Percentiles rank a stretch among this genome's conserved stretches.
phyloP scores from a whole-genome alignment of 2,329 filamentous ascomycete species.

The Penicillium sp. region DNA sequence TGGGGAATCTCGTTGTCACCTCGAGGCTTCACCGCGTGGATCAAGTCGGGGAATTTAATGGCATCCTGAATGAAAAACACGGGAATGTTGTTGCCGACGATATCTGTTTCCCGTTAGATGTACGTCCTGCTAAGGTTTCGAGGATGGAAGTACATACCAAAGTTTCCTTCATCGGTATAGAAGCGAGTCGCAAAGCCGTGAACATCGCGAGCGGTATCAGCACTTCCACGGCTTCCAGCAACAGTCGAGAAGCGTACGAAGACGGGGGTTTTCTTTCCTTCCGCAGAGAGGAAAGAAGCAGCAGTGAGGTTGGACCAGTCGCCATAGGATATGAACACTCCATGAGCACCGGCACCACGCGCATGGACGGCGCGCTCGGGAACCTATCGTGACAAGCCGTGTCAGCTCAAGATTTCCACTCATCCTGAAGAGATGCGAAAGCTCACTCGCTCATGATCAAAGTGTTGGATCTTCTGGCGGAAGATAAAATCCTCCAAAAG shows the following conservation, averaged over 20 bases:
- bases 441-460: conserved; percentile 69
- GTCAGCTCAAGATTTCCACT: not conserved
- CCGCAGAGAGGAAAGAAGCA: conserved; percentile 61
- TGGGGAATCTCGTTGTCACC: conserved; percentile 50
- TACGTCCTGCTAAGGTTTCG: not conserved
- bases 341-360: conserved; percentile 67
- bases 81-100: conserved; percentile 44
- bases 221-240: conserved; percentile 66
- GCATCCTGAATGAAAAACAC: conserved; percentile 49
- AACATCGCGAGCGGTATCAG: conserved; percentile 71
- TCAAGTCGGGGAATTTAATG: conserved; percentile 45
- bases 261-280: conserved; percentile 63
- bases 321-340: conserved; percentile 67
- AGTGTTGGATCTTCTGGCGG: conserved; percentile 70
- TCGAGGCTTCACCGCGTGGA: conserved; percentile 46
- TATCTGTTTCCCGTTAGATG: conserved; percentile 23
- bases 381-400: conserved; percentile 40
- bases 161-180: conserved; percentile 74
- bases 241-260: conserved; percentile 78
- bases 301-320: conserved; percentile 69
- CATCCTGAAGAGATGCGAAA: not conserved
- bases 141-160: conserved; percentile 29
- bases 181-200: conserved; percentile 71
- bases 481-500: conserved; percentile 73
- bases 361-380: conserved; percentile 70